phyloP scores from a whole-genome alignment of 148 eudicot genomes.

The Diospyros kaki region DNA sequence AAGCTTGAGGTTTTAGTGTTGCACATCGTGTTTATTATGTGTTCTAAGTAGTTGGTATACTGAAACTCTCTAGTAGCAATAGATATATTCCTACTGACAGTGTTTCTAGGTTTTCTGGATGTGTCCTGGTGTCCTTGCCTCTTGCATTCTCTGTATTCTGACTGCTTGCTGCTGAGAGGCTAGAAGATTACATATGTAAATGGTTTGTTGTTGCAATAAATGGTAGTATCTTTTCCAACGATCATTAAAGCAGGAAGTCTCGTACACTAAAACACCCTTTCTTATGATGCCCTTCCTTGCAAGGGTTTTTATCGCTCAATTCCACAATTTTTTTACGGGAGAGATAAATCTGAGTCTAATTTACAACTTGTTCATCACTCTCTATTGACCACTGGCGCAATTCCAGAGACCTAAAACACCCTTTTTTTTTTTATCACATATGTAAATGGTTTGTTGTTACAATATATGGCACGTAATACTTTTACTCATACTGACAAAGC shows the following conservation, averaged over 20 bases:
- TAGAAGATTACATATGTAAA: conserved; percentile 11
- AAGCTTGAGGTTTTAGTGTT: background rate
- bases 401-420: no score
- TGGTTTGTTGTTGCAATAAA: background rate
- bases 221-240: no score
- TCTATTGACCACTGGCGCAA: no score
- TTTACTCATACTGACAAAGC: no score
- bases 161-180: conserved; percentile 3
- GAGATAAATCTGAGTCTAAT: no score
- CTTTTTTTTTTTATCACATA: background rate
- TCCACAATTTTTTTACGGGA: no score
- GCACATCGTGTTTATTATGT: conserved; percentile 2
- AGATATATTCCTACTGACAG: background rate
- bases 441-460: conserved; percentile 10
- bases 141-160: conserved; percentile 10
- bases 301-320: no score
- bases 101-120: background rate
- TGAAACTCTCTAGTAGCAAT: background rate
- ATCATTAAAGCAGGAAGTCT: no score
- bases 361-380: no score
- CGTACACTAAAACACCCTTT: no score
- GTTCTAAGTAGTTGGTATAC: conserved; percentile 3
- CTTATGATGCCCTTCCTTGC: no score
- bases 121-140: background rate
- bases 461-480: no score